phyloP scores from a whole-genome alignment of 805 yeast species.

The Wickerhamiella vanderwaltii region DNA sequence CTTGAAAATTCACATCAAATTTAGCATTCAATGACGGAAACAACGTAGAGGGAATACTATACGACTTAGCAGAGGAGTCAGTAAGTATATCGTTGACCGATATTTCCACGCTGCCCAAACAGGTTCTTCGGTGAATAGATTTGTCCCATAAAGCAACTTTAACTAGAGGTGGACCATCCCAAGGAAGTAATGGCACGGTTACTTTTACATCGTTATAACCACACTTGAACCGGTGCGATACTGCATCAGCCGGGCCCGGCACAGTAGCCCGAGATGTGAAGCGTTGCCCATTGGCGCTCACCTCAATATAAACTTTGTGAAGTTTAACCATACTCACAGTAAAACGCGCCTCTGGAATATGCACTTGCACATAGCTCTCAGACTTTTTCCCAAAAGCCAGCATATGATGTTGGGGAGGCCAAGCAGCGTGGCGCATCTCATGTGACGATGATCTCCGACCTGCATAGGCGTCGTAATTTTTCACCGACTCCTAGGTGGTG shows the following conservation, averaged over 20 bases:
- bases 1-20: conserved; percentile 14
- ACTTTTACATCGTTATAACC: conserved; percentile 19
- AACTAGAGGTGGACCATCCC: conserved; percentile 9
- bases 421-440: neutral
- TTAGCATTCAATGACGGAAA: conserved; percentile 19
- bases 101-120: conserved; percentile 18
- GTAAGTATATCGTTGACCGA: conserved; percentile 8
- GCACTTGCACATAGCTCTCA: conserved; percentile 10
- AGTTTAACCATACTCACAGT: conserved; percentile 19
- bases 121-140: conserved; percentile 18
- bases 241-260: conserved; percentile 22
- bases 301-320: conserved; percentile 17
- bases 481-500: too few relatives aligned
- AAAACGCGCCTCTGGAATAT: conserved; percentile 20
- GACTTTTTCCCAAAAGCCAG: conserved; percentile 7
- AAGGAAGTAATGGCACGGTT: conserved; percentile 13
- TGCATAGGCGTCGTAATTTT: neutral
- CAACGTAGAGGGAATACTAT: conserved; percentile 15
- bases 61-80: conserved; percentile 7
- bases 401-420: neutral
- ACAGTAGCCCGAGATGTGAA: conserved; percentile 15
- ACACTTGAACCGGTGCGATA: conserved; percentile 19
- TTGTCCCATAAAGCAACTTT: conserved; percentile 17
- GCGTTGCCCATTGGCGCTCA: conserved; percentile 17
- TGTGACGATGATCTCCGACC: neutral